These are phyloP conservation scores for Thielaviopsis punctulata DNA, from an alignment of 2,329 filamentous ascomycete genomes.

Conservation along the genomic window DNA sequence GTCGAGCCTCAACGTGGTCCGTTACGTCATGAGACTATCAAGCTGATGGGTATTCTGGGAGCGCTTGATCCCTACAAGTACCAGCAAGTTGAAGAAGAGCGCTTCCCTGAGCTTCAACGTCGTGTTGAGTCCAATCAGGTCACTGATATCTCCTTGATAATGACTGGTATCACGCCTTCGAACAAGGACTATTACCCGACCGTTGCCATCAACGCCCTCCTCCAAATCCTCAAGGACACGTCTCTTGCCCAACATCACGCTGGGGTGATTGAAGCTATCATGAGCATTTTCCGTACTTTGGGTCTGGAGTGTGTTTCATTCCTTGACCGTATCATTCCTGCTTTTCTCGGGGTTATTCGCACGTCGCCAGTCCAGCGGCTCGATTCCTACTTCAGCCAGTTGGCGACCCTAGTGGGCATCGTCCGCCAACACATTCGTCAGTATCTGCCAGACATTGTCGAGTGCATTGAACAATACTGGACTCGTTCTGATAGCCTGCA, in stretches of 20 bases:
- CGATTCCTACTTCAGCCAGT: slow-evolving; percentile 94
- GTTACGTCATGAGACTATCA: slow-evolving; percentile 84
- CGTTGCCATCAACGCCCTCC: slow-evolving; percentile 87
- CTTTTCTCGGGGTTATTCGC: slow-evolving; percentile 77
- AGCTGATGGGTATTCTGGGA: slow-evolving; percentile 86
- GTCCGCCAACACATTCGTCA: slow-evolving; percentile 92
- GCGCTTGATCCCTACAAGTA: slow-evolving; percentile 93
- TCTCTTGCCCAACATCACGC: slow-evolving; percentile 85
- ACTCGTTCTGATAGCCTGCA: slow-evolving; percentile 63
- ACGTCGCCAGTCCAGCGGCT: slow-evolving; percentile 61
- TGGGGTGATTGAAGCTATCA: slow-evolving; percentile 88
- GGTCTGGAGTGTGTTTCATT: slow-evolving; percentile 94
- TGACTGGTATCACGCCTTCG: slow-evolving; percentile 89
- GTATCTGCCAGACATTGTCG: slow-evolving; percentile 72
- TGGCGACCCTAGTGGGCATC: slow-evolving; percentile 83
- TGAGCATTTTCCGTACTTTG: slow-evolving; percentile 95
- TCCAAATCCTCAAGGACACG: slow-evolving; percentile 79
- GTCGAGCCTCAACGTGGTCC: slow-evolving; percentile 71
- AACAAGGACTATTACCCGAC: slow-evolving; percentile 98
- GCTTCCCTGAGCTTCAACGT: slow-evolving; percentile 59
- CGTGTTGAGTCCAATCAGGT: slow-evolving; percentile 46
- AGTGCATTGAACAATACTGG: slow-evolving; percentile 83
- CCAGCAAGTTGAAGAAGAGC: slow-evolving; percentile 76
- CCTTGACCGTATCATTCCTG: slow-evolving; percentile 82
- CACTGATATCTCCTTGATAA: slow-evolving; percentile 93